Evolutionary conservation across 495 filamentous ascomycete genomes (phyloP).

Genomic region (Daldinia vernicosa): DNA sequence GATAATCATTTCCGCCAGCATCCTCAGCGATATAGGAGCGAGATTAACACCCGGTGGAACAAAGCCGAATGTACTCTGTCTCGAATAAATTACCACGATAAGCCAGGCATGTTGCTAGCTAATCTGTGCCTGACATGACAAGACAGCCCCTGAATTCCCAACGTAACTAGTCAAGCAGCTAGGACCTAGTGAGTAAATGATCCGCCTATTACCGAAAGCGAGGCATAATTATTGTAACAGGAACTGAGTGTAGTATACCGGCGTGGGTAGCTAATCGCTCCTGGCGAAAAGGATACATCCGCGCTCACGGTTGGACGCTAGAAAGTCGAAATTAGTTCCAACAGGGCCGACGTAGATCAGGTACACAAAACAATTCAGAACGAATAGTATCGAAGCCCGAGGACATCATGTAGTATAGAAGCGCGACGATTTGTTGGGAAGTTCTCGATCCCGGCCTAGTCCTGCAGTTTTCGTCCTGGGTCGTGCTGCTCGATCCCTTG

Average conservation of each 20-base stretch:
- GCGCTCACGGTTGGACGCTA: not conserved
- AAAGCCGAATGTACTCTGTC: not conserved
- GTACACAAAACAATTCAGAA: not conserved
- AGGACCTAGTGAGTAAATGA: not conserved
- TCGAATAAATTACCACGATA: not conserved
- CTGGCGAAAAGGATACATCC: not conserved
- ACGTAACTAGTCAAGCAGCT: not conserved
- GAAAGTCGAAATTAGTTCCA: not conserved
- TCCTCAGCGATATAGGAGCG: not conserved
- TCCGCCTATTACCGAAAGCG: not conserved
- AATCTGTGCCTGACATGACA: not conserved
- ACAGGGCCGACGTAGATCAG: not conserved
- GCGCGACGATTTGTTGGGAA: not conserved
- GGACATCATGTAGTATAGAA: not conserved
- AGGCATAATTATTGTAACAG: not conserved
- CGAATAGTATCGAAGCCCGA: not conserved
- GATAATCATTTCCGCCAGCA: not conserved
- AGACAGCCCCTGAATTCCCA: not conserved
- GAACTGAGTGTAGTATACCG: not conserved
- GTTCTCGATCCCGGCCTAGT: constrained; percentile 2
- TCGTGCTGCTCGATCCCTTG: not conserved
- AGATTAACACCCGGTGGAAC: not conserved
- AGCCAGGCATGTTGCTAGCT: not conserved
- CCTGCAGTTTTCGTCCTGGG: constrained; percentile 6
- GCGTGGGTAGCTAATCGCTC: not conserved